Conservation (phyloP, 2,329 filamentous ascomycete genomes). For the Penicillium glabrum region DNA sequence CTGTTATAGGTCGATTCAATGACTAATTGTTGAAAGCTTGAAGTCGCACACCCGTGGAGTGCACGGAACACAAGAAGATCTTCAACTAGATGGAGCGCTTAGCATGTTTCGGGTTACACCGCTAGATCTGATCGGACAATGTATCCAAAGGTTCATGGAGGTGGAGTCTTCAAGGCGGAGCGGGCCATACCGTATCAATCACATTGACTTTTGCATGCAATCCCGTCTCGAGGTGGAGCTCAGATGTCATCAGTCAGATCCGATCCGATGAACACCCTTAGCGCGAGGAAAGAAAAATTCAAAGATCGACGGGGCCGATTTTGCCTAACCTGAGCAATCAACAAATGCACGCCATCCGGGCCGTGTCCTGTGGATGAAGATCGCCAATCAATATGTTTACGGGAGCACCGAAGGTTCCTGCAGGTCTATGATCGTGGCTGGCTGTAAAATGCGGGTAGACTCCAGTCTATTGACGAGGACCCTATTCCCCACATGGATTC, state of each 20-base stretch:
- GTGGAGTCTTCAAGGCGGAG: conserved; percentile 1
- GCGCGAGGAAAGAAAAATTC: background rate
- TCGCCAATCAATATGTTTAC: conserved; percentile 7
- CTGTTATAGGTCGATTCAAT: background rate
- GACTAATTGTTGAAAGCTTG: background rate
- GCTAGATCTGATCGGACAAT: conserved; percentile 22
- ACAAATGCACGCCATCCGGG: conserved; percentile 2
- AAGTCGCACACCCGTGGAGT: background rate
- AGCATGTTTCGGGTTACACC: conserved; percentile 24
- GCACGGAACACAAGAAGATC: conserved; percentile 5
- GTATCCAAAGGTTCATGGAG: background rate
- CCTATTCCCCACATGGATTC: background rate
- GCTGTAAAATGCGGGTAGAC: conserved; percentile 11
- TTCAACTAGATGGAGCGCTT: conserved; percentile 9
- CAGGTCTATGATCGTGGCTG: conserved; percentile 19
- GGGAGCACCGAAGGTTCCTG: conserved; percentile 17
- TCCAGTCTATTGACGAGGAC: background rate
- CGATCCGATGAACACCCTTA: background rate
- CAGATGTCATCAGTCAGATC: conserved; percentile 9
- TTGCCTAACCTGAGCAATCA: background rate
- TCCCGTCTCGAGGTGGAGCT: background rate
- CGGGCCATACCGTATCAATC: conserved; percentile 17
- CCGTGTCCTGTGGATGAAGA: background rate
- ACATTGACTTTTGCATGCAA: conserved; percentile 16
- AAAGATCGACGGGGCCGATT: background rate